Conservation (phyloP, 2,329 filamentous ascomycete species). For the Epicoccum nigrum region DNA sequence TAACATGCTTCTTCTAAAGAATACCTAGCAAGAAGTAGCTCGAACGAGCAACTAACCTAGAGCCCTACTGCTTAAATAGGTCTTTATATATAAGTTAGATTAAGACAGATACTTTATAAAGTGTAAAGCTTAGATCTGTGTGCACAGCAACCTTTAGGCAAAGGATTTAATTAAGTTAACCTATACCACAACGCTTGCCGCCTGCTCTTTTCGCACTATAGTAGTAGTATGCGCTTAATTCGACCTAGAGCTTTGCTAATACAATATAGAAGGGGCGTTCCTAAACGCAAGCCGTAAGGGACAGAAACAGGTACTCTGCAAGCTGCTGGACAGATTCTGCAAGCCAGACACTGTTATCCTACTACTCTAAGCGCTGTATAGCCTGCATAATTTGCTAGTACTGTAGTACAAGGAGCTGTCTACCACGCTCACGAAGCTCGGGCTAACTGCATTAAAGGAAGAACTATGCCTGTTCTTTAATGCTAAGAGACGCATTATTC, state of each 20-base stretch:
- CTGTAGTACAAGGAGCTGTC: not conserved
- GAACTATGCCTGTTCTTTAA: not conserved
- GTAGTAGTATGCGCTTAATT: not conserved
- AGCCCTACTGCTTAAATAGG: not conserved
- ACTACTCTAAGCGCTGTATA: not conserved
- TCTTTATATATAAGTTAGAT: not conserved
- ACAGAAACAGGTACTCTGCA: no score
- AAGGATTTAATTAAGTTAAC: not conserved
- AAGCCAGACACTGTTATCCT: no score
- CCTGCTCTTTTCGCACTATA: not conserved
- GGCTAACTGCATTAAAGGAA: not conserved
- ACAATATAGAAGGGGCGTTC: no score
- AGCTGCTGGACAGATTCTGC: no score
- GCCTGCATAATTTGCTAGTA: not conserved
- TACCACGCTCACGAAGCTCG: not conserved
- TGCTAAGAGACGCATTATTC: not conserved
- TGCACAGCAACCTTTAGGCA: not conserved
- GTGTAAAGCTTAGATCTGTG: not conserved
- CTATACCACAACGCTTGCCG: not conserved
- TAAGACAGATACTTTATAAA: not conserved
- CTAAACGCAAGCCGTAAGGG: no score
- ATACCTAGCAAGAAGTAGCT: no score
- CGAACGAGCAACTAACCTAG: no score
- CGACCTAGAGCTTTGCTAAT: no score
- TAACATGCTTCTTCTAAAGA: no score